These are phyloP conservation scores for Diplodia scrobiculata DNA, from an alignment of 2,329 filamentous ascomycete species.

Conservation along the genomic window DNA sequence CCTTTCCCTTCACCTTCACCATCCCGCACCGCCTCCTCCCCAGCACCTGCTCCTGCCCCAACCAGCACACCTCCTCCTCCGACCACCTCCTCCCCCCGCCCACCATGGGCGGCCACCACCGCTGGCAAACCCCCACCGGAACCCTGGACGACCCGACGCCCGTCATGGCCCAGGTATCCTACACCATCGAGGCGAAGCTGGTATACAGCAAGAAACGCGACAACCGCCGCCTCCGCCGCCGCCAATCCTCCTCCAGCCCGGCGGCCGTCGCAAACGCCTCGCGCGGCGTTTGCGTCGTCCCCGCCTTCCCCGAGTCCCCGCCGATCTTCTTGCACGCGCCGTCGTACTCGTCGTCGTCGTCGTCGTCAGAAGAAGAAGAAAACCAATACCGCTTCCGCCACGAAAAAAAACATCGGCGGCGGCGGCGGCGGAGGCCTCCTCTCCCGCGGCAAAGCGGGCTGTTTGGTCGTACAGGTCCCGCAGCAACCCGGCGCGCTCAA, in stretches of 20 bases:
- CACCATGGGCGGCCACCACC: background rate
- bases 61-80: background rate
- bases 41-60: background rate
- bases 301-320: background rate
- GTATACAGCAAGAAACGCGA: background rate
- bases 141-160: constrained; percentile 11
- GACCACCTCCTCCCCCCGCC: background rate
- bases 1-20: constrained; percentile 10
- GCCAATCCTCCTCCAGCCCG: too few relatives aligned
- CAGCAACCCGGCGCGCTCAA: background rate
- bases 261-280: background rate
- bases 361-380: too few relatives aligned
- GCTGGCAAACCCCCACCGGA: background rate
- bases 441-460: background rate
- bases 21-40: background rate
- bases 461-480: background rate
- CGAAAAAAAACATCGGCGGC: background rate
- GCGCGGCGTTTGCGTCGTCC: background rate
- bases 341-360: too few relatives aligned
- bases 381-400: constrained; percentile 12
- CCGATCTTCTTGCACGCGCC: background rate
- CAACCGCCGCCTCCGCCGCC: too few relatives aligned
- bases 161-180: background rate
- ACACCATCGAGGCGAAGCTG: constrained; percentile 3
- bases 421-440: background rate